Base-by-base conservation (phyloP, 345 rosid genomes). In the Camelina sativa region DNA sequence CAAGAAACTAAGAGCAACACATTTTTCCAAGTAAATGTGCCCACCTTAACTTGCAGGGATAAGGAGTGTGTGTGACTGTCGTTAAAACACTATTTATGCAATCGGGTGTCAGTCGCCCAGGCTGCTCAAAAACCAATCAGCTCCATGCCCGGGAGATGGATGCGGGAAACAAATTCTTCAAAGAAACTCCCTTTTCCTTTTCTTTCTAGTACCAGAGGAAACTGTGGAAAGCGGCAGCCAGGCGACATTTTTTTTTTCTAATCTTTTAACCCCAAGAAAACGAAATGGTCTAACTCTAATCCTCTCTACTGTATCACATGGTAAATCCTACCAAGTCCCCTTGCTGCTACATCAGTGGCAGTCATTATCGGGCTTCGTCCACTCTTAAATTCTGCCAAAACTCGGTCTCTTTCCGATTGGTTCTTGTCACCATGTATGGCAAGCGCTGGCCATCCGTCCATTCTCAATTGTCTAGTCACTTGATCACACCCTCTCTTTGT, bases 41-140 rank as follows among this genome's bases (percentile, higher is more conserved):
- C 96, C 96, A 91, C 97, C 97, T 93, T 91, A 89, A 87, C 87
- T 82, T 82, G 91, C 97, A 91, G 98, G 97, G 97, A 94, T 91
- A 90, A 89, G 93, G 88, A 87, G 82, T 69, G 70, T 71, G 48
- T 57, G 74, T 62, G 79, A 41, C 30, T 85, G 78, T 79, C 85
- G 54, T 72, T 84, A 75, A 74, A 85, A 77, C 89, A 80, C 80
- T 69, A 80, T 72, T 65, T 57, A 63, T 72, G 81, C 65, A 79
- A 75, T 71, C 79, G 62, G 50, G 76, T 66, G 90, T 62, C 66
- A 91, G 96, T 94, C 95, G 84, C 85, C 87, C 97, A 80, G 97
- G 88, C 93, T 90, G 96, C 96, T 85, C 66, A 71, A 60, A 80
- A 50, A 84, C 76, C 80, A 83, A 83, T 93, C 97, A 88, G 92